Percentiles rank a stretch among this genome's conserved stretches.
Evolutionary conservation across 306 rosid genomes (phyloP).

Genomic region (Castanea mollissima): DNA sequence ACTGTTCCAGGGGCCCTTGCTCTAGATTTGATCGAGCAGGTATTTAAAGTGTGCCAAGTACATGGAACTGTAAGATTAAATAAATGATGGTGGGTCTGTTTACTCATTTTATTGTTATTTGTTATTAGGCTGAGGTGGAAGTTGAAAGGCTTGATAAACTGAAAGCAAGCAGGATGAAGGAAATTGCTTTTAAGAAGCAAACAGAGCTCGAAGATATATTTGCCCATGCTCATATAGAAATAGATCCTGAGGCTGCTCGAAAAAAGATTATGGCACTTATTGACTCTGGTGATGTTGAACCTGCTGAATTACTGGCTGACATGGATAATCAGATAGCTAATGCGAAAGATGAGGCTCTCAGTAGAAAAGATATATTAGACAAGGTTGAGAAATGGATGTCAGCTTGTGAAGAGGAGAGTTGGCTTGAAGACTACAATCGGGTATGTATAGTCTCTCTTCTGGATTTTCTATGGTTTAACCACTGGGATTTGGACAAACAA

Average conservation of each 20-base stretch:
- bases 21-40: conserved; percentile 89
- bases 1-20: conserved; percentile 97
- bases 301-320: conserved; percentile 83
- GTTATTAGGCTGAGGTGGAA: conserved; percentile 84
- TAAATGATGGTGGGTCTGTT: conserved; percentile 4
- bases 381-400: conserved; percentile 99
- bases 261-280: conserved; percentile 83
- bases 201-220: conserved; percentile 89
- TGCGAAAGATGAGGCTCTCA: conserved; percentile 89
- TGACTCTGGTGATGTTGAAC: conserved; percentile 84
- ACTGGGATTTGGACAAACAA: background rate
- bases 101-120: conserved; percentile 17
- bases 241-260: conserved; percentile 86
- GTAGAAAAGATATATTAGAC: conserved; percentile 97
- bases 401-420: conserved; percentile 99
- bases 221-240: conserved; percentile 78
- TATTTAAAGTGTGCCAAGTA: conserved; percentile 28
- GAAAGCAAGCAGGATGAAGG: conserved; percentile 98
- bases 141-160: conserved; percentile 98
- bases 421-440: conserved; percentile 99
- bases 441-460: conserved; percentile 39
- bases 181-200: conserved; percentile 97
- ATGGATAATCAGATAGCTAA: conserved; percentile 91
- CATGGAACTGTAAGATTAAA: background rate
- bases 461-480: background rate